Evolutionary conservation across 441 rosid genomes (phyloP), one percentile per base, ranked within the genome.

Genomic region (Lagerstroemia fauriei): DNA sequence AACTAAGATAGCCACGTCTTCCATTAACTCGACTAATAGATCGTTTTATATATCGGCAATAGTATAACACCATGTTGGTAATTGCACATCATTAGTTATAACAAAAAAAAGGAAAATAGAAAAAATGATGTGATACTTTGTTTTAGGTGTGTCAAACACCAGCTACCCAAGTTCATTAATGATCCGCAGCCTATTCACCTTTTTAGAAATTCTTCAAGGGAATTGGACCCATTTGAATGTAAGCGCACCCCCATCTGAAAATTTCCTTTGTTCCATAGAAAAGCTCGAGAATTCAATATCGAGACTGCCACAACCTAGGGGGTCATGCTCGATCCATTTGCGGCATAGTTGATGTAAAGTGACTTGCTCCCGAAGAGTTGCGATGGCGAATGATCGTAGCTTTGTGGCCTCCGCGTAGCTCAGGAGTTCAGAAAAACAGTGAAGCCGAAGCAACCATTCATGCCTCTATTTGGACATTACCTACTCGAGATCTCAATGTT

Each of bases 391-490:
- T 25, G 24, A 18, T n/a, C 32, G 2, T 12, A 77, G 76, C 76
- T 80, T 81, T 82, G 83, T 51, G 57, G 57, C 51, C 44, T 2
- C 6, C 6, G 44, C 44, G 44, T 38, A 38, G 44, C 44, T 38
- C 44, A 38, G 44, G 44, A 38, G 6, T 38, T 2, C 44, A 38
- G 71, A 68, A 82, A 82, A 71, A 61, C 9, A 80, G 50, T 53
- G 44, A 59, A 73, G 82, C 80, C 85, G n/a, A 86, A 89, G 85
- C 89, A 89, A 90, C 85, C 85, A 89, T 86, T 66, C 85, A 78
- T 34, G 76, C 77, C 84, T 81, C 51, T 59, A 81, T 86, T 83
- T 81, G 77, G 65, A 81, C 83, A 87, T 77, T 74, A 76, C 84
- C 89, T 85, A 87, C 82, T 85, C 87, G 50, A 82, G 78, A 77